Evolutionary conservation across 73 alveolate genomes (phyloP).

Genomic region (Paramecium pentaurelia): DNA sequence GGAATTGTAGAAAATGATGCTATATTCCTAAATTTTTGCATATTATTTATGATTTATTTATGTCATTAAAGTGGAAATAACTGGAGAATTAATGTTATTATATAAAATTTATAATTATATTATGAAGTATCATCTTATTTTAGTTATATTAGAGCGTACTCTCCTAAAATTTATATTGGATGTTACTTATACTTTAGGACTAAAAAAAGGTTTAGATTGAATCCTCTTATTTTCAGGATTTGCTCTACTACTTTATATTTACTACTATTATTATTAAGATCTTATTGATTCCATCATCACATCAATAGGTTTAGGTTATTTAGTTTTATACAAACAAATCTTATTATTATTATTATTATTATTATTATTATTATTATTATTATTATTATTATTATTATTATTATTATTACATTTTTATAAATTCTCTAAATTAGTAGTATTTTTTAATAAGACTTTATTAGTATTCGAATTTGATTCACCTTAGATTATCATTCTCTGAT

Average conservation of each 20-base stretch:
- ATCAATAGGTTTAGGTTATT: not conserved
- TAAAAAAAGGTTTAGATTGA: not conserved
- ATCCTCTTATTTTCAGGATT: not conserved
- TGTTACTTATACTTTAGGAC: not conserved
- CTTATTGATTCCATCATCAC: not conserved
- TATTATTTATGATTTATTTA: not conserved
- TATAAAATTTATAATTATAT: not conserved
- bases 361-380: not conserved
- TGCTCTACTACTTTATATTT: not conserved
- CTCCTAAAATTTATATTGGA: not conserved
- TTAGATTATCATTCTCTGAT: not conserved
- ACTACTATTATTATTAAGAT: not conserved
- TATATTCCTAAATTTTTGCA: not conserved
- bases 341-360: not conserved
- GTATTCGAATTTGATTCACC: not conserved
- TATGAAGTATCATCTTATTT: not conserved
- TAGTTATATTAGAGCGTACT: not conserved
- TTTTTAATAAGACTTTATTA: not conserved
- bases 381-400: too few relatives aligned
- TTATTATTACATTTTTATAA: not conserved
- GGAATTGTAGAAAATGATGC: constrained; percentile 27
- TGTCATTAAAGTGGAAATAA: not conserved
- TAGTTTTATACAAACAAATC: not conserved
- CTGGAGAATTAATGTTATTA: not conserved
- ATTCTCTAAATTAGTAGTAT: not conserved